These are phyloP conservation scores for Globisporangium megalacanthum DNA, from an alignment of 352 stramenopile species.

Conservation along the genomic window DNA sequence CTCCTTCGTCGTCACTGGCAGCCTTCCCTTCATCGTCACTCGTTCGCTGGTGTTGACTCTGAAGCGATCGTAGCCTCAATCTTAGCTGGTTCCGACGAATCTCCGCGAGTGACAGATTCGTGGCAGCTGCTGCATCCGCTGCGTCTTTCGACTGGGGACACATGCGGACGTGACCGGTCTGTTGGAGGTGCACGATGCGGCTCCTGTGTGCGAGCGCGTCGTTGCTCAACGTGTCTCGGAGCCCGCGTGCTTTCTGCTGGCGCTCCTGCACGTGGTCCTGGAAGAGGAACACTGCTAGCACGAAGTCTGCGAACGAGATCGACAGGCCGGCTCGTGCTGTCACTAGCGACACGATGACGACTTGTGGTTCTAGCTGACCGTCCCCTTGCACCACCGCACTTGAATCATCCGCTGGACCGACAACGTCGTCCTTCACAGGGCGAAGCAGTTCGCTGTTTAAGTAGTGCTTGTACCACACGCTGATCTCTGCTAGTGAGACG, in stretches of 20 bases:
- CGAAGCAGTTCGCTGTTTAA: conserved; percentile 13
- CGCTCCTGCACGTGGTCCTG: conserved; percentile 18
- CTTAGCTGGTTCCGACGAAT: conserved; percentile 7
- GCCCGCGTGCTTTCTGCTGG: conserved; percentile 16
- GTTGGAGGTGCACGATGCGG: conserved; percentile 68
- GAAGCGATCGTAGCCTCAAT: not conserved
- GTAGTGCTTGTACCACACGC: conserved; percentile 25
- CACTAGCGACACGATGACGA: not conserved
- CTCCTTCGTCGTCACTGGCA: not conserved
- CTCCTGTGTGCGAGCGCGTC: conserved; percentile 46
- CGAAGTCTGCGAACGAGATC: conserved; percentile 53
- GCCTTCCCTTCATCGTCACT: conserved; percentile 3
- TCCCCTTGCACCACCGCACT: not conserved
- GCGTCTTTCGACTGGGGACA: conserved; percentile 27
- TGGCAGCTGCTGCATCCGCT: not conserved
- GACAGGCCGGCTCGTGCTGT: conserved; percentile 2
- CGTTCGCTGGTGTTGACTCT: conserved; percentile 8
- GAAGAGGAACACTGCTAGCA: conserved; percentile 53
- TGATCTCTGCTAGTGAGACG: conserved; percentile 20
- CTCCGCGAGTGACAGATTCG: conserved; percentile 1
- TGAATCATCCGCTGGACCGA: not conserved
- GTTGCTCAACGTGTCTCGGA: conserved; percentile 29
- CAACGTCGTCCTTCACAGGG: conserved; percentile 3
- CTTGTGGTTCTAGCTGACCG: not conserved
- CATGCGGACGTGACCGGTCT: conserved; percentile 61